Conservation (phyloP, 106 monocot genomes). For the Apostasia ramifera region DNA sequence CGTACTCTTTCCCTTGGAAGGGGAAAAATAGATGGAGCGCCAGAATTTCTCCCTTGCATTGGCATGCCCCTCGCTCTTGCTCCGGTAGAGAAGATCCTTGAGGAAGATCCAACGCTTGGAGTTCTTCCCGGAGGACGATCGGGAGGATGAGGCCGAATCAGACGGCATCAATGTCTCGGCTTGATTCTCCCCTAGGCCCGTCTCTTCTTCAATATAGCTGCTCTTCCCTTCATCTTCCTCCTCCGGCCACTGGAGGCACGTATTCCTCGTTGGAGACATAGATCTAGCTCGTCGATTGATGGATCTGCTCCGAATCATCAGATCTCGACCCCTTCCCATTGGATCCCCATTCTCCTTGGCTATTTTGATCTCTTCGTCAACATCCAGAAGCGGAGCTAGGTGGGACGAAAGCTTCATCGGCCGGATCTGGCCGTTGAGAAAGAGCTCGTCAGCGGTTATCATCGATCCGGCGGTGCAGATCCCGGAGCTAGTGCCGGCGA, state of each 20-base stretch:
- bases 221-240: constrained; percentile 22
- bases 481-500: not conserved
- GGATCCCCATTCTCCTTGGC: constrained; percentile 5
- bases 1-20: constrained; percentile 10
- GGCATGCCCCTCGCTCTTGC: constrained; percentile 85
- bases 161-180: constrained; percentile 18
- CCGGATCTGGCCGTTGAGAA: constrained; percentile 78
- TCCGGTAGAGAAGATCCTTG: constrained; percentile 88
- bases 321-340: constrained; percentile 40
- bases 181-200: constrained; percentile 17
- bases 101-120: constrained; percentile 90
- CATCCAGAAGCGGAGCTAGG: constrained; percentile 43
- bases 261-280: constrained; percentile 67
- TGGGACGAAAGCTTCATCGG: constrained; percentile 63
- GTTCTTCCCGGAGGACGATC: constrained; percentile 55
- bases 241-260: constrained; percentile 32
- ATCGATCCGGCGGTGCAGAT: constrained; percentile 28
- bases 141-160: constrained; percentile 38
- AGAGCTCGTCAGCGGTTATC: constrained; percentile 81
- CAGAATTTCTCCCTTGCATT: constrained; percentile 67
- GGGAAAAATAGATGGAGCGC: constrained; percentile 51
- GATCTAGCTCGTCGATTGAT: constrained; percentile 82
- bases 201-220: not conserved
- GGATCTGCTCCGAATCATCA: constrained; percentile 65
- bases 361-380: constrained; percentile 28